These are phyloP conservation scores for Cyclospora cayetanensis DNA, from an alignment of 169 alveolate species.

Conservation along the genomic window DNA sequence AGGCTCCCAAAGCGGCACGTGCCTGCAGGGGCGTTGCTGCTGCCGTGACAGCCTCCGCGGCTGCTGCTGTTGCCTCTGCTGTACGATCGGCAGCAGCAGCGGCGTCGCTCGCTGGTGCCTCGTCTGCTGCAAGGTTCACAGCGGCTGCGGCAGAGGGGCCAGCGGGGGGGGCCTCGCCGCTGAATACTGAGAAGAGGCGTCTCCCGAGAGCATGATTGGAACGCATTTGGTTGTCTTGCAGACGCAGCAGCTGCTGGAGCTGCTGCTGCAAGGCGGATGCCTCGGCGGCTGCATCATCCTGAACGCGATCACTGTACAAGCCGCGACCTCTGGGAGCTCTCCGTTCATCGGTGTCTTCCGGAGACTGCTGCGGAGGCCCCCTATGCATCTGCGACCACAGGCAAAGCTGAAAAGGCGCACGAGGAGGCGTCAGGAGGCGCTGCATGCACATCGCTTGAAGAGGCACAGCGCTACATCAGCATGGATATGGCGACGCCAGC, in stretches of 20 bases:
- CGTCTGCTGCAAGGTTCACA: not conserved
- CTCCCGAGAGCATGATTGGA: not conserved
- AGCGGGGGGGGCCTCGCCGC: not conserved
- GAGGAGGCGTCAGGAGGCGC: no score
- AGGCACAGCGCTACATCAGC: no score
- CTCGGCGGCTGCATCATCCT: conserved; percentile 13
- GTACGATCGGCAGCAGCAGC: not conserved
- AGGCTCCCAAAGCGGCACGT: not conserved
- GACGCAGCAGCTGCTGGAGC: not conserved
- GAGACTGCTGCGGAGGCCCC: not conserved
- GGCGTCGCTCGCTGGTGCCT: not conserved
- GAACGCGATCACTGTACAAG: not conserved
- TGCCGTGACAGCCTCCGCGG: not conserved
- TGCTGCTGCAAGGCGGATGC: not conserved
- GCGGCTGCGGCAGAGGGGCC: not conserved
- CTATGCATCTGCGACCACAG: not conserved
- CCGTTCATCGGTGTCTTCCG: not conserved
- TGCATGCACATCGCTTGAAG: no score
- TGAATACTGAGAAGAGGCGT: not conserved
- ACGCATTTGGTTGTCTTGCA: not conserved
- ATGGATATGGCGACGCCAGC: no score
- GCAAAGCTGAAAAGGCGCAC: no score
- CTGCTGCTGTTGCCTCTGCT: not conserved
- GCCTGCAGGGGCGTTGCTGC: not conserved
- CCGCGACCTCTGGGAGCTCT: not conserved